Evolutionary conservation across 495 filamentous ascomycete species (phyloP).

Genomic region (Xylaria sp.): DNA sequence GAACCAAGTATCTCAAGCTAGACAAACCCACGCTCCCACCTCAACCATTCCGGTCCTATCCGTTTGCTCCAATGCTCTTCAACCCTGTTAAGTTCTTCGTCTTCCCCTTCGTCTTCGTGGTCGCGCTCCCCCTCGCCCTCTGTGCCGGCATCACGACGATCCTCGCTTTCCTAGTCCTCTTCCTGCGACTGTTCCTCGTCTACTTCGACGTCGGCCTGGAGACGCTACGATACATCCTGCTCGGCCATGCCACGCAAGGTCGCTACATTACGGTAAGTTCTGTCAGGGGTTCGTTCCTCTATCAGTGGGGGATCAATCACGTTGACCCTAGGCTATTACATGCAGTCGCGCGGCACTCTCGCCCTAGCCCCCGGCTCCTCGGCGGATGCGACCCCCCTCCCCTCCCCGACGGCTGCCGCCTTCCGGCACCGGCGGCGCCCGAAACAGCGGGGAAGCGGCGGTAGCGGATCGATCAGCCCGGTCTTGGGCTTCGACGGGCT

Average conservation of each 20-base stretch:
- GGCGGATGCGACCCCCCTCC: slow-evolving; percentile 1
- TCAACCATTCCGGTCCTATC: background rate
- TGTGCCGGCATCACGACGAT: slow-evolving; percentile 73
- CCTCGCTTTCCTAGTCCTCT: slow-evolving; percentile 69
- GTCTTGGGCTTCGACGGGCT: slow-evolving; percentile 42
- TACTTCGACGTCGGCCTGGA: slow-evolving; percentile 72
- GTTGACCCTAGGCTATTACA: slow-evolving; percentile 2
- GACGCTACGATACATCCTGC: slow-evolving; percentile 37
- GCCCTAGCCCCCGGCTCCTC: slow-evolving; percentile 9
- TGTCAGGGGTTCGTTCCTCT: background rate
- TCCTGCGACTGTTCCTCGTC: slow-evolving; percentile 68
- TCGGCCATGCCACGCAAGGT: slow-evolving; percentile 35
- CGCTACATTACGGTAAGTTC: slow-evolving; percentile 29
- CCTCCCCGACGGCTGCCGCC: slow-evolving; percentile 21
- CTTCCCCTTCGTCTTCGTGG: slow-evolving; percentile 67
- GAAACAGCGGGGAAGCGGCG: slow-evolving; percentile 41
- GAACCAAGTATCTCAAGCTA: background rate
- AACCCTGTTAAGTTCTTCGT: slow-evolving; percentile 60
- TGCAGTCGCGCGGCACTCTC: slow-evolving; percentile 13
- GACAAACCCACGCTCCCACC: background rate
- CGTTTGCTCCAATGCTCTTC: slow-evolving; percentile 48
- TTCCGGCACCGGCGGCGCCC: slow-evolving; percentile 44
- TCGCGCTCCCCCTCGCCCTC: slow-evolving; percentile 72
- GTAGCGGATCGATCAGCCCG: slow-evolving; percentile 48
- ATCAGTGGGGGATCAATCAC: background rate